Percentiles rank a stretch among this genome's conserved stretches.
Conservation (phyloP, 2,329 filamentous ascomycete species). For the Periconia sp. region DNA sequence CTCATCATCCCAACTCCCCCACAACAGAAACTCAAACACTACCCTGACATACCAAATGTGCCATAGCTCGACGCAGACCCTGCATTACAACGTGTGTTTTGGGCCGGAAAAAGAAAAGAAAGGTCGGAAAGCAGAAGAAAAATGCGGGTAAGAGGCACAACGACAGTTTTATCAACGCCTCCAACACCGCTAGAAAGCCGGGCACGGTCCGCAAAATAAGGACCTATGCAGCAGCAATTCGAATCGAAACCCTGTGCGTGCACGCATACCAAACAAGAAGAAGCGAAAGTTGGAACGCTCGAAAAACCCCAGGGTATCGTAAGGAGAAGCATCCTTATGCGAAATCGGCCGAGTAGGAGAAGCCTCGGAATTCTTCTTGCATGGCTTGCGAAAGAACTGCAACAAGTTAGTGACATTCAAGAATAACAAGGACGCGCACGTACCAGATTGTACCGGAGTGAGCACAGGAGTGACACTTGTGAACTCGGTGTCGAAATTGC, state of each 20-base stretch:
- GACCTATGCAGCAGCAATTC: neutral
- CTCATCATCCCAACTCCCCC: too few relatives aligned
- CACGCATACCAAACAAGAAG: constrained; percentile 6
- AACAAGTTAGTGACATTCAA: constrained; percentile 14
- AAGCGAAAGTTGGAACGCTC: constrained; percentile 13
- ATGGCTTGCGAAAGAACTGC: constrained; percentile 94
- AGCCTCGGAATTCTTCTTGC: constrained; percentile 99
- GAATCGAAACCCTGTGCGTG: neutral
- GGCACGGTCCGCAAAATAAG: neutral
- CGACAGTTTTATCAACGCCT: neutral
- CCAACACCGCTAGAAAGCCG: neutral
- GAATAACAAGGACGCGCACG: constrained; percentile 46
- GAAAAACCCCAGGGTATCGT: constrained; percentile 25
- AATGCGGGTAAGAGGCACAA: neutral
- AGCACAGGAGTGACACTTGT: constrained; percentile 97
- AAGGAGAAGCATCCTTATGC: constrained; percentile 50
- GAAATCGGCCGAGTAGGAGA: constrained; percentile 96
- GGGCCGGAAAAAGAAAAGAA: neutral
- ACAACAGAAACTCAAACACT: too few relatives aligned
- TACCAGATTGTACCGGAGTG: constrained; percentile 96
- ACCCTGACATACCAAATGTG: too few relatives aligned
- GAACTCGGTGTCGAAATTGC: constrained; percentile 98
- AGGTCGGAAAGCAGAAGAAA: neutral
- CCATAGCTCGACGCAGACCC: too few relatives aligned
- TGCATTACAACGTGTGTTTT: neutral